These are phyloP conservation scores for Sporobolomyces phaffii DNA, from an alignment of 768 basidiomycete species.

Conservation along the genomic window DNA sequence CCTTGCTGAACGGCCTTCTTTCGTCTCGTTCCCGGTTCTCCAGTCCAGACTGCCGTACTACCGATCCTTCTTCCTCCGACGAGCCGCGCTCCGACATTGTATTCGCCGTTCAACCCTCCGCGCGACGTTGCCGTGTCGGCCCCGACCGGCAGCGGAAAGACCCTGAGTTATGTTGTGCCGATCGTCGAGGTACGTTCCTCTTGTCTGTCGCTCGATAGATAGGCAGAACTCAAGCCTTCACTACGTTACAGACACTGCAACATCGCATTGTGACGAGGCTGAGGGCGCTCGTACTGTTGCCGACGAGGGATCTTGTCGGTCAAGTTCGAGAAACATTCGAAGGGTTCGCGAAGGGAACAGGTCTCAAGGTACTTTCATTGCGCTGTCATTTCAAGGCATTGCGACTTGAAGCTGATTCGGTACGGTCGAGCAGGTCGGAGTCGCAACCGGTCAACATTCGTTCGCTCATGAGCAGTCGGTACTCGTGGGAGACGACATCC, in stretches of 20 bases:
- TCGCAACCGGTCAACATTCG: slow-evolving; percentile 86
- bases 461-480: slow-evolving; percentile 85
- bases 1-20: too few relatives aligned
- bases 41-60: slow-evolving; percentile 82
- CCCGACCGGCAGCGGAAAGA: slow-evolving; percentile 97
- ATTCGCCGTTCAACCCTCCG: slow-evolving; percentile 61
- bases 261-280: slow-evolving; percentile 70
- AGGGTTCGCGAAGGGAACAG: slow-evolving; percentile 70
- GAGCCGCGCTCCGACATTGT: slow-evolving; percentile 52
- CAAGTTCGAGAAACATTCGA: slow-evolving; percentile 94
- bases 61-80: slow-evolving; percentile 62
- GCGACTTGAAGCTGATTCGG: too few relatives aligned
- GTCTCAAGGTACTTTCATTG: slow-evolving; percentile 69
- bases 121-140: slow-evolving; percentile 89
- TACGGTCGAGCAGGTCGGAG: slow-evolving; percentile 56
- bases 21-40: too few relatives aligned
- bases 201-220: background rate
- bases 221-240: too few relatives aligned
- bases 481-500: slow-evolving; percentile 59
- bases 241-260: slow-evolving; percentile 71
- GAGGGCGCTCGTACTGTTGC: slow-evolving; percentile 80
- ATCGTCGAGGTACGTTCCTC: slow-evolving; percentile 67
- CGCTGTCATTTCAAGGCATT: too few relatives aligned
- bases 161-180: slow-evolving; percentile 88
- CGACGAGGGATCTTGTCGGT: slow-evolving; percentile 83